These are phyloP conservation scores for Musa troglodytarum DNA, from an alignment of 176 grass and related monocot species.

Conservation along the genomic window DNA sequence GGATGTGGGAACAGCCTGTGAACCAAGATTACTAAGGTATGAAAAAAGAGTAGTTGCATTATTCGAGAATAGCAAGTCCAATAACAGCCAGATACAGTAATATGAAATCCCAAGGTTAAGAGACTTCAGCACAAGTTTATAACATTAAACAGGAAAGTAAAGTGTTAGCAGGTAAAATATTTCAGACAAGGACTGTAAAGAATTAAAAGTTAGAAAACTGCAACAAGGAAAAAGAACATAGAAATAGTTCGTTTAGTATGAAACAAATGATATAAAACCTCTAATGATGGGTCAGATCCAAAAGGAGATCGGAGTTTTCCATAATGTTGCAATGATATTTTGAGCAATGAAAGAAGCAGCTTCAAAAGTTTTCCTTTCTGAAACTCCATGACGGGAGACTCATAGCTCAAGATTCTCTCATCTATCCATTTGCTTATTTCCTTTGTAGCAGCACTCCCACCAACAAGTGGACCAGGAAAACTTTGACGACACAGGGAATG, in stretches of 20 bases:
- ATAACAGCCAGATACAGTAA: too few relatives aligned
- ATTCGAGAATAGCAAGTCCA: too few relatives aligned
- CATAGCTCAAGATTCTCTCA: constrained; percentile 64
- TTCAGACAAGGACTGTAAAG: neutral
- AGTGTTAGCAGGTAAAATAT: neutral
- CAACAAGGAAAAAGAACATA: neutral
- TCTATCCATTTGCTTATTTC: constrained; percentile 94
- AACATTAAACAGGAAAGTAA: too few relatives aligned
- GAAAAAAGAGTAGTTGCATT: too few relatives aligned
- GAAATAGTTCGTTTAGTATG: neutral
- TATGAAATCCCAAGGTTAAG: too few relatives aligned
- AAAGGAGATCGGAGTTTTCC: constrained; percentile 92
- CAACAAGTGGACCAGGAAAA: constrained; percentile 87
- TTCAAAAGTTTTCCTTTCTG: constrained; percentile 50
- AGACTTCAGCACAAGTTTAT: too few relatives aligned
- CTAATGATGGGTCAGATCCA: constrained; percentile 66
- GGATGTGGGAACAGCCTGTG: too few relatives aligned
- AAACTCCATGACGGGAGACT: constrained; percentile 34
- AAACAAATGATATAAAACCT: constrained; percentile 30
- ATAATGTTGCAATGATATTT: constrained; percentile 88
- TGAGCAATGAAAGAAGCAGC: constrained; percentile 80
- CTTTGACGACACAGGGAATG: constrained; percentile 53
- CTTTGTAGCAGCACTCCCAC: constrained; percentile 76
- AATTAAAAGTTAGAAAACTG: neutral
- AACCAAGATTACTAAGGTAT: too few relatives aligned